Evolutionary conservation across 2,329 filamentous ascomycete genomes (phyloP).

Genomic region (Beauveria varroae): DNA sequence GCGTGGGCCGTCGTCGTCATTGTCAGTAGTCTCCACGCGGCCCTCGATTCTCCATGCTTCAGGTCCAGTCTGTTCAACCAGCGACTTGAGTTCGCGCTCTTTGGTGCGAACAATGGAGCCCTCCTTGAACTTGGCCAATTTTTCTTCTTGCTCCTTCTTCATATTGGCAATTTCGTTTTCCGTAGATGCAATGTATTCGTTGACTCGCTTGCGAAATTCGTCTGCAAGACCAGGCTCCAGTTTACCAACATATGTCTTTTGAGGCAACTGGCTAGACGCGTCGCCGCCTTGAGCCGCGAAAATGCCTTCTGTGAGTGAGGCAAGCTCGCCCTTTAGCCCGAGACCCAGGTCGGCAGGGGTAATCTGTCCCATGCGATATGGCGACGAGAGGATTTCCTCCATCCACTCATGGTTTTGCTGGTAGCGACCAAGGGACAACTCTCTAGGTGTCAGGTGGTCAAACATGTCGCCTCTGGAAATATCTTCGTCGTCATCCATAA

Average conservation of each 20-base stretch:
- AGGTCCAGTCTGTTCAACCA: constrained; percentile 50
- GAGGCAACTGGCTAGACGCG: constrained; percentile 35
- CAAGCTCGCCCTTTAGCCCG: constrained; percentile 75
- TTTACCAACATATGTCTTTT: constrained; percentile 53
- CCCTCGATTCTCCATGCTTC: constrained; percentile 60
- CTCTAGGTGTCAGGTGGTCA: constrained; percentile 80
- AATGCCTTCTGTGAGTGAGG: constrained; percentile 74
- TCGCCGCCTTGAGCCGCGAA: constrained; percentile 60
- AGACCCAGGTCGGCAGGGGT: constrained; percentile 80
- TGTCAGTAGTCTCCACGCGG: constrained; percentile 41
- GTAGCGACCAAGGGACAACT: constrained; percentile 81
- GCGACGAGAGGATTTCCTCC: constrained; percentile 91
- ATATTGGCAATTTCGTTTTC: constrained; percentile 78
- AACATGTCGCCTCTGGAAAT: constrained; percentile 81
- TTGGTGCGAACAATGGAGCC: constrained; percentile 63
- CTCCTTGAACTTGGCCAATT: constrained; percentile 66
- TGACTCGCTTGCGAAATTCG: constrained; percentile 74
- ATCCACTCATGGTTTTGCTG: constrained; percentile 98
- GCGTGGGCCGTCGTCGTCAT: constrained; percentile 30
- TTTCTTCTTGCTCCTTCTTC: constrained; percentile 68
- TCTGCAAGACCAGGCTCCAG: constrained; percentile 71
- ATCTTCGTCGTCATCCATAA: constrained; percentile 83
- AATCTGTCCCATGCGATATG: constrained; percentile 79
- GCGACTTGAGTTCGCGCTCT: constrained; percentile 66
- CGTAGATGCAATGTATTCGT: constrained; percentile 63